Conservation (phyloP, 2,329 filamentous ascomycete genomes). For the Sclerotinia subarctica region DNA sequence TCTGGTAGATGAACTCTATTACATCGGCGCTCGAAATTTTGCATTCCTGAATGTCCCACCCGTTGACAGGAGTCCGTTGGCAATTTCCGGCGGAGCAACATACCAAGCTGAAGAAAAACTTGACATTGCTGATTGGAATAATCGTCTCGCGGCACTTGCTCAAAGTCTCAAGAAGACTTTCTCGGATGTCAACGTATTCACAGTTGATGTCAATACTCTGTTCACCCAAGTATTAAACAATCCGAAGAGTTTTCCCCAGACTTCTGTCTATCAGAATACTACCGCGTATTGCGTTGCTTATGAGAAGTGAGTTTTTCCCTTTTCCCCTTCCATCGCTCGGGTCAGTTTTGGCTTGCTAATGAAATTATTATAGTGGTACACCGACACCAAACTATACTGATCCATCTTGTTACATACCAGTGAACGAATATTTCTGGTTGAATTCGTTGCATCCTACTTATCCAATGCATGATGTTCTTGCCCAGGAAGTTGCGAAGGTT, state of each 20-base stretch:
- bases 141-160: conserved; percentile 44
- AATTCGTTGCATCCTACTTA: conserved; percentile 63
- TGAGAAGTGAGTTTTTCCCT: conserved; percentile 45
- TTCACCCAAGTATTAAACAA: conserved; percentile 53
- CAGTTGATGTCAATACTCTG: conserved; percentile 52
- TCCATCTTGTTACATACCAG: conserved; percentile 50
- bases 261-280: conserved; percentile 52
- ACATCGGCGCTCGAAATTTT: conserved; percentile 55
- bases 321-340: background rate
- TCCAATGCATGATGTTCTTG: conserved; percentile 58
- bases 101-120: conserved; percentile 41
- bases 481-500: conserved; percentile 46
- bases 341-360: background rate
- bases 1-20: conserved; percentile 48
- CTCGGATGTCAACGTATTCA: conserved; percentile 47
- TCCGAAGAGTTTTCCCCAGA: conserved; percentile 49
- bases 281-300: conserved; percentile 55
- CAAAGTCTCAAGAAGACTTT: conserved; percentile 37
- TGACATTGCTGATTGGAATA: conserved; percentile 53
- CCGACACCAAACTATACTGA: conserved; percentile 43
- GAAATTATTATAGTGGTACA: conserved; percentile 43
- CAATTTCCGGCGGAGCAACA: conserved; percentile 41
- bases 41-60: conserved; percentile 58
- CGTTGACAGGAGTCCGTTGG: conserved; percentile 52
- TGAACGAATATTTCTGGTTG: conserved; percentile 64